These are phyloP conservation scores for Schoenoplectus tabernaemontani DNA, from an alignment of 202 grass and related monocot species.

Conservation along the genomic window DNA sequence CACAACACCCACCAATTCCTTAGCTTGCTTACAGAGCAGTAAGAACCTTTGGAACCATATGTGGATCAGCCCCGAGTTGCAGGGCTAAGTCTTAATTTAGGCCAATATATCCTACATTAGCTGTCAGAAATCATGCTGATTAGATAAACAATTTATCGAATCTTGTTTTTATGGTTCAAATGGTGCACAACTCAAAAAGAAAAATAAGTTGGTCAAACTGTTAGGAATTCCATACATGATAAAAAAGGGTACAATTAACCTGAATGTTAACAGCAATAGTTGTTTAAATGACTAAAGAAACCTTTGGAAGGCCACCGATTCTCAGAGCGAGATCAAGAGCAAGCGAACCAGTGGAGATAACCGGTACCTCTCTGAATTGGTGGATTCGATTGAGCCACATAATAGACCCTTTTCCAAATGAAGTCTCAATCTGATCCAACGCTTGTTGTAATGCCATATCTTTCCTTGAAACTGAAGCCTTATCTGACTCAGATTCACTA, in stretches of 20 bases:
- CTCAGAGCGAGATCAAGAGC: conserved; percentile 39
- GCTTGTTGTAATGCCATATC: conserved; percentile 40
- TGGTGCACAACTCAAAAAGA: not conserved
- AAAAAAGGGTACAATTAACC: too few species aligned
- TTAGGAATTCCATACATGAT: too few species aligned
- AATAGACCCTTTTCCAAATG: conserved; percentile 43
- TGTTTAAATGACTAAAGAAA: not conserved
- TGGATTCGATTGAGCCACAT: conserved; percentile 45
- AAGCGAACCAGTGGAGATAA: conserved; percentile 42
- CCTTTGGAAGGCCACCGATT: conserved; percentile 52
- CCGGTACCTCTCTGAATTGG: conserved; percentile 24
- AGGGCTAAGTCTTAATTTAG: not conserved
- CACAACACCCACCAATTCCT: not conserved
- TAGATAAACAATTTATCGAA: not conserved
- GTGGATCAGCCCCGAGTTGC: not conserved
- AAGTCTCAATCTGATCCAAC: conserved; percentile 32
- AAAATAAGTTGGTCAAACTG: not conserved
- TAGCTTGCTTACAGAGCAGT: not conserved
- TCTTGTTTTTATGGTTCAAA: not conserved
- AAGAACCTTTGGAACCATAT: not conserved
- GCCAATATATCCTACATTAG: not conserved
- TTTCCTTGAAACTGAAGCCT: conserved; percentile 27
- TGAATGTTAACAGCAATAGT: not conserved
- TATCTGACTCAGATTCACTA: conserved; percentile 9
- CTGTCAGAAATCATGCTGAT: not conserved